These are phyloP conservation scores for Murraya paniculata DNA, from an alignment of 345 rosid genomes.

Conservation along the genomic window DNA sequence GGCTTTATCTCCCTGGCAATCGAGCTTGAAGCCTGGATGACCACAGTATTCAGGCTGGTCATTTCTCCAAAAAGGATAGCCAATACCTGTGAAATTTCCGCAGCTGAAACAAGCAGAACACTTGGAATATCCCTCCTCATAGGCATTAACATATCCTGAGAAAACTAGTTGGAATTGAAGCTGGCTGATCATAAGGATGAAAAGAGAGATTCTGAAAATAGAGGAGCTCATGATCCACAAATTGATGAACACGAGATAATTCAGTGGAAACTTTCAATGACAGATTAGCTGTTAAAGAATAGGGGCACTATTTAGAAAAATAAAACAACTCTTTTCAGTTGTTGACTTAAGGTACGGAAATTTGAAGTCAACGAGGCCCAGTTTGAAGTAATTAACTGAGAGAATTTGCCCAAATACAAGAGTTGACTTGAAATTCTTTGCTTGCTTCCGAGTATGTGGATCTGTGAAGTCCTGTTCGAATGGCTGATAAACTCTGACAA, in stretches of 20 bases:
- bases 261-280: not conserved
- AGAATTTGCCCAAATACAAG: no score
- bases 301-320: no score
- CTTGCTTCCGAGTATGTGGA: no score
- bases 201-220: not conserved
- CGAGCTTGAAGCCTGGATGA: constrained; percentile 11
- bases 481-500: not conserved
- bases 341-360: not conserved
- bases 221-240: not conserved
- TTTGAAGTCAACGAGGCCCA: not conserved
- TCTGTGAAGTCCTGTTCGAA: not conserved
- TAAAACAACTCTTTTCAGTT: not conserved
- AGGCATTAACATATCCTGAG: not conserved
- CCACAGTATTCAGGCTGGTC: constrained; percentile 16
- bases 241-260: not conserved
- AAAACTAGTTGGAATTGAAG: not conserved
- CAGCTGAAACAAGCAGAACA: constrained; percentile 7
- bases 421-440: no score
- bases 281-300: not conserved
- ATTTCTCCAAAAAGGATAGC: constrained; percentile 23
- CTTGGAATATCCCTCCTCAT: not conserved
- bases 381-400: not conserved
- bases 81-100: not conserved
- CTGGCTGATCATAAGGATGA: not conserved
- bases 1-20: constrained; percentile 3